Conservation (phyloP, 176 grass and related monocot species). For the Oropetium thomaeum region DNA sequence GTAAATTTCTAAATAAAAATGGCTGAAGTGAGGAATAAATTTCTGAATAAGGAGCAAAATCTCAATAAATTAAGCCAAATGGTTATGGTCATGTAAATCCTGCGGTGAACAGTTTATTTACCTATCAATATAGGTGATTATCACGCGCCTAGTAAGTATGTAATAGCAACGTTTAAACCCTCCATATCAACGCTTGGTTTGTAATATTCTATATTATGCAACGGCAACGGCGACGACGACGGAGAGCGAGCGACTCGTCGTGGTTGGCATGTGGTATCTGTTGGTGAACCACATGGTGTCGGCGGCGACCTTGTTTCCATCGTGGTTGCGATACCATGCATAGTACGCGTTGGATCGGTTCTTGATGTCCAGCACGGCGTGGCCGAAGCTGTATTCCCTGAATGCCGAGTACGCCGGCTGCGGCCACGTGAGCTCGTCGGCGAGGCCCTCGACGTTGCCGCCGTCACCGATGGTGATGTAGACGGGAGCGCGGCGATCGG, state of each 20-base stretch:
- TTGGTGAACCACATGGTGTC: conserved; percentile 66
- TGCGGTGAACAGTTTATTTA: too few relatives aligned
- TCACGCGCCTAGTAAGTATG: too few relatives aligned
- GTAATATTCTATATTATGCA: too few relatives aligned
- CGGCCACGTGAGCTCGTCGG: conserved; percentile 45
- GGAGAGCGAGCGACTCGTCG: conserved; percentile 41
- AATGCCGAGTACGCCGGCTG: conserved; percentile 72
- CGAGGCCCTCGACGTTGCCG: conserved; percentile 58
- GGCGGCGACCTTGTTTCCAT: conserved; percentile 51
- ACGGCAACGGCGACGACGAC: not conserved
- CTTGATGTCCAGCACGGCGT: conserved; percentile 67
- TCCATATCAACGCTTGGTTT: too few relatives aligned
- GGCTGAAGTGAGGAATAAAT: too few relatives aligned
- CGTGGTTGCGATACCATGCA: conserved; percentile 70
- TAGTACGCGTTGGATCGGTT: conserved; percentile 69
- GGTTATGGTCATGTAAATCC: too few relatives aligned
- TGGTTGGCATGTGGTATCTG: conserved; percentile 40
- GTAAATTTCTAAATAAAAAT: too few relatives aligned
- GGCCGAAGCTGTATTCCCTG: conserved; percentile 67
- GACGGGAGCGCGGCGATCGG: conserved; percentile 40
- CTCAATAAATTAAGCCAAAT: too few relatives aligned
- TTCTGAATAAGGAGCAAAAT: too few relatives aligned
- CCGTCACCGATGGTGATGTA: conserved; percentile 64
- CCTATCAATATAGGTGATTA: too few relatives aligned
- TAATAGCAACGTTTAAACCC: too few relatives aligned